These are phyloP conservation scores for Ophiocordyceps camponoti-floridani DNA, from an alignment of 2,329 filamentous ascomycete species.

Conservation along the genomic window DNA sequence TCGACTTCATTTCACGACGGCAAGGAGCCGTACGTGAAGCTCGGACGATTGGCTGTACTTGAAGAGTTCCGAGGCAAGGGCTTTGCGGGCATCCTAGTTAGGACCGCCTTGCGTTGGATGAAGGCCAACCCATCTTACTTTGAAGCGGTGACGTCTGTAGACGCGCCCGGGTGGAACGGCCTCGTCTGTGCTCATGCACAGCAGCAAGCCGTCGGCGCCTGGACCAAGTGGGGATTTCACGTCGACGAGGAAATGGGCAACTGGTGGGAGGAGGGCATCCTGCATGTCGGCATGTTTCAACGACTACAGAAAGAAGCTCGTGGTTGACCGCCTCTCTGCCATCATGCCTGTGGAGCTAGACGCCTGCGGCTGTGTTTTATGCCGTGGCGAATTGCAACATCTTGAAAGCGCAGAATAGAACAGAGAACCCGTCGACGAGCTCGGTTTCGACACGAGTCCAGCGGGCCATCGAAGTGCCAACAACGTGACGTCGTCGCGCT, in stretches of 20 bases:
- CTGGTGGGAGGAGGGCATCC: conserved; percentile 74
- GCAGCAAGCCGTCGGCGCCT: conserved; percentile 42
- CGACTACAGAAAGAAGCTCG: conserved; percentile 19
- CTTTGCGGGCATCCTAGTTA: conserved; percentile 48
- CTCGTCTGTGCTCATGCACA: conserved; percentile 70
- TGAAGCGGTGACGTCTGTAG: conserved; percentile 13
- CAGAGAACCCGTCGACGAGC: background rate
- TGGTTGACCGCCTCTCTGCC: conserved; percentile 5
- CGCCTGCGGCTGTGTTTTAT: background rate
- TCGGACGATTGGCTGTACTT: conserved; percentile 61
- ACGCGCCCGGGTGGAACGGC: conserved; percentile 49
- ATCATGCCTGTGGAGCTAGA: background rate
- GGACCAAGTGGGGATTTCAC: conserved; percentile 55
- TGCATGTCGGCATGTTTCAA: conserved; percentile 68
- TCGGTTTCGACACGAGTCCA: background rate
- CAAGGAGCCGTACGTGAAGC: conserved; percentile 61
- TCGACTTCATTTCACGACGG: conserved; percentile 37
- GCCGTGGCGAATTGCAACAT: no score
- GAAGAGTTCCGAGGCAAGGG: conserved; percentile 45
- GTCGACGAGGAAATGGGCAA: conserved; percentile 54
- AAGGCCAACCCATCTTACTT: conserved; percentile 38
- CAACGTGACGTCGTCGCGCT: conserved; percentile 13
- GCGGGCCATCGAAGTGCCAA: background rate
- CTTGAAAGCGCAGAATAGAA: no score
- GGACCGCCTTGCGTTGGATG: conserved; percentile 51